Evolutionary conservation across 192 early-diverging fungal genomes (phyloP).

Genomic region (Umbelopsis vinacea): DNA sequence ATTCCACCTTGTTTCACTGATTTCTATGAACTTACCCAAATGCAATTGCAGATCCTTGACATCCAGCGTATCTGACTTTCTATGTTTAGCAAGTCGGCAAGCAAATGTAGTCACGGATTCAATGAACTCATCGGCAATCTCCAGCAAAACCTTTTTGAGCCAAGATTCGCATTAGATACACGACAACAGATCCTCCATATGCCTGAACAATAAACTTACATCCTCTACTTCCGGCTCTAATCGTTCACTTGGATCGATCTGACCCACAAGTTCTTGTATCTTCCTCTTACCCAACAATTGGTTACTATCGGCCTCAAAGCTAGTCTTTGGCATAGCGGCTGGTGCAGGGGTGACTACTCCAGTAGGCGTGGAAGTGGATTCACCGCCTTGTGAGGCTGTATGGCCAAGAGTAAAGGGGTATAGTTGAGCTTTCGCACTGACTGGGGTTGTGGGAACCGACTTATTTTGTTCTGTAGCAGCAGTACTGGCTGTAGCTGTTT

Average conservation of each 20-base stretch:
- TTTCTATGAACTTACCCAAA: constrained; percentile 53
- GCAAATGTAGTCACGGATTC: constrained; percentile 83
- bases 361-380: neutral
- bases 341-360: neutral
- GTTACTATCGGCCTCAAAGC: constrained; percentile 35
- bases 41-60: constrained; percentile 89
- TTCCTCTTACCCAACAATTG: constrained; percentile 73
- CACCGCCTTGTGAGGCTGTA: neutral
- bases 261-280: constrained; percentile 84
- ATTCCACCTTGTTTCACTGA: neutral
- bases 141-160: constrained; percentile 67
- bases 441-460: constrained; percentile 2
- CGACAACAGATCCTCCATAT: neutral
- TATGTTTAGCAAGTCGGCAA: constrained; percentile 83
- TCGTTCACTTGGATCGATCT: constrained; percentile 79
- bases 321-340: neutral
- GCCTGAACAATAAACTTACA: constrained; percentile 41
- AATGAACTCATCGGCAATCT: constrained; percentile 88
- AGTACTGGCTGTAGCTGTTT: neutral
- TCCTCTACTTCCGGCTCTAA: constrained; percentile 86
- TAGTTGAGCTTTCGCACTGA: constrained; percentile 19
- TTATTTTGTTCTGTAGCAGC: neutral
- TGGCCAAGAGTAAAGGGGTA: neutral
- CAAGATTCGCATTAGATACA: neutral
- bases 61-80: constrained; percentile 75